phyloP scores from a whole-genome alignment of 192 early-diverging fungal species.

The Entomortierella lignicola region DNA sequence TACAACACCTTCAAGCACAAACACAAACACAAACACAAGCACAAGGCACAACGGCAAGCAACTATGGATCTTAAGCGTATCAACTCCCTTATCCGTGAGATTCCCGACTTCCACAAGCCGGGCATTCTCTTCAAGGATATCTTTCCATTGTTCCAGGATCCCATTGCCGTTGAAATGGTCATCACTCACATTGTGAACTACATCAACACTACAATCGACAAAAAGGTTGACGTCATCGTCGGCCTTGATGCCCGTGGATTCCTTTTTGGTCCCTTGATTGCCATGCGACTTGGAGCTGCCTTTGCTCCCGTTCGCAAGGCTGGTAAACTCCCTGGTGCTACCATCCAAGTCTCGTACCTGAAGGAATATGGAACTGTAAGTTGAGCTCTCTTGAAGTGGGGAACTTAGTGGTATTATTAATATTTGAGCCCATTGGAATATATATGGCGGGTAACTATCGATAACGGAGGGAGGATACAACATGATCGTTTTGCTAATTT shows the following conservation, averaged over 20 bases:
- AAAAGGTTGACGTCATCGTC: conserved; percentile 90
- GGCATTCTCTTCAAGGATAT: conserved; percentile 98
- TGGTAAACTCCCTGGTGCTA: conserved; percentile 93
- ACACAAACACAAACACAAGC: background rate
- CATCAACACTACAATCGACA: conserved; percentile 66
- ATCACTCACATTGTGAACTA: conserved; percentile 90
- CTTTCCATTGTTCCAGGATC: conserved; percentile 96
- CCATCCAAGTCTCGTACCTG: conserved; percentile 75
- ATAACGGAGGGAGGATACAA: too few species aligned
- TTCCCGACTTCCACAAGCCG: conserved; percentile 59
- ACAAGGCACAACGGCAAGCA: background rate
- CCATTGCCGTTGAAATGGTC: conserved; percentile 90
- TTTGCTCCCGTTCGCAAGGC: conserved; percentile 97
- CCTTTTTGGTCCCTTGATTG: conserved; percentile 93
- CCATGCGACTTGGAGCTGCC: conserved; percentile 84
- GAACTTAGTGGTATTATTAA: too few species aligned
- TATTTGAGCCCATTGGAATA: too few species aligned
- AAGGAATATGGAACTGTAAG: conserved; percentile 95
- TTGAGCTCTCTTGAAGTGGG: too few species aligned
- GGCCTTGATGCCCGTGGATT: conserved; percentile 99
- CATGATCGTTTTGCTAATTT: too few species aligned
- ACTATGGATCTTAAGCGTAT: conserved; percentile 52
- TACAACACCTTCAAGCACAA: background rate
- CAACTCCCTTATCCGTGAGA: conserved; percentile 51
- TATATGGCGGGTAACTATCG: too few species aligned